Conservation (phyloP, 768 basidiomycete species). For the Podaxis sp. region DNA sequence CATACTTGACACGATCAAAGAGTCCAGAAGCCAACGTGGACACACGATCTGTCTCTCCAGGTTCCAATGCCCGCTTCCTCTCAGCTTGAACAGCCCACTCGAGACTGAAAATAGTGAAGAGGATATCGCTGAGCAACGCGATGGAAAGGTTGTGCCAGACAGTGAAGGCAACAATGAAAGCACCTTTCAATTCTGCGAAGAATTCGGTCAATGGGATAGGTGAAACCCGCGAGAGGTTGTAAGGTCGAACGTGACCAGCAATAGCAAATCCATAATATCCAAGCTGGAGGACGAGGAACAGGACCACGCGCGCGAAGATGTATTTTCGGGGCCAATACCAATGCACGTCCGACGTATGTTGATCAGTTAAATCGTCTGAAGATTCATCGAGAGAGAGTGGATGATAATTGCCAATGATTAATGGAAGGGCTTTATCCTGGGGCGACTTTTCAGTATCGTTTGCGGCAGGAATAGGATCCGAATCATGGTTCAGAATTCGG, state of each 20-base stretch:
- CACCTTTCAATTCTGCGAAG: conserved; percentile 10
- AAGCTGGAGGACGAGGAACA: conserved; percentile 2
- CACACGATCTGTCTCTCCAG: conserved; percentile 3
- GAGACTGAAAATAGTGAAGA: conserved; percentile 11
- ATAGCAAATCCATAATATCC: conserved; percentile 6
- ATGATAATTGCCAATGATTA: conserved; percentile 1
- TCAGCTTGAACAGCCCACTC: conserved; percentile 11
- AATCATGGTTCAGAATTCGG: conserved; percentile 1
- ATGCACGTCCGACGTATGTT: background rate
- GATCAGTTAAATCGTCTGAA: background rate
- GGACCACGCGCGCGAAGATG: background rate
- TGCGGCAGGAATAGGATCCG: background rate
- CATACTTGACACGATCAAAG: conserved; percentile 5
- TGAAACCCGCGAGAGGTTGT: background rate
- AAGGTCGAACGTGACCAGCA: background rate
- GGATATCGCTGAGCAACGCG: background rate
- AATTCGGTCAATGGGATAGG: background rate
- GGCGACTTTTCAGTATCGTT: background rate
- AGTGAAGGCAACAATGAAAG: conserved; percentile 2
- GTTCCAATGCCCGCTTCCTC: background rate
- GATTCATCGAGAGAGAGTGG: background rate
- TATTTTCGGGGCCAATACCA: conserved; percentile 12
- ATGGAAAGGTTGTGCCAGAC: conserved; percentile 5
- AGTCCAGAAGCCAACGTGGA: conserved; percentile 6
- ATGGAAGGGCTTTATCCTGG: conserved; percentile 1